Conservation (phyloP, 192 early-diverging fungal species). For the Bifiguratus adelaidae region DNA sequence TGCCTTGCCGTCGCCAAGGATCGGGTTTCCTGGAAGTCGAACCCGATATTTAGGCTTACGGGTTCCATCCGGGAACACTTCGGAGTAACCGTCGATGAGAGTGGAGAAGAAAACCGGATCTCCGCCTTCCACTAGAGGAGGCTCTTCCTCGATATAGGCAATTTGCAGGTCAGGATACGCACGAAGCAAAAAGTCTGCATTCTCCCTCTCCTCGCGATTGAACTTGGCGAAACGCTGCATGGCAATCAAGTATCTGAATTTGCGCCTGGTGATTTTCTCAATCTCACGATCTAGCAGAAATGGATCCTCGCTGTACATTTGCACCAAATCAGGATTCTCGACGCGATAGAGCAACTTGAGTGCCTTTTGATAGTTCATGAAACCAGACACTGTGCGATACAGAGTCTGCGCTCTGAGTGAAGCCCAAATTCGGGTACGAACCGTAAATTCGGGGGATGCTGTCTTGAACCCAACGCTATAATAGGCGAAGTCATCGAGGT, state of each 20-base stretch:
- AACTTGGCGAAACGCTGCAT: slow-evolving; percentile 79
- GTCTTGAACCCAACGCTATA: slow-evolving; percentile 76
- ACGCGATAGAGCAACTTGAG: slow-evolving; percentile 74
- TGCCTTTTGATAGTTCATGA: slow-evolving; percentile 83
- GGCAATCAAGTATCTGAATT: slow-evolving; percentile 73
- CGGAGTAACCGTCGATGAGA: slow-evolving; percentile 72
- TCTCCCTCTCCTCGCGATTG: slow-evolving; percentile 66
- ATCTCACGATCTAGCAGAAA: slow-evolving; percentile 59
- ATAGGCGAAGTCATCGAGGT: slow-evolving; percentile 70
- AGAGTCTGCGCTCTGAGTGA: slow-evolving; percentile 80
- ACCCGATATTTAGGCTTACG: slow-evolving; percentile 72
- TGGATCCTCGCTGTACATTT: slow-evolving; percentile 47
- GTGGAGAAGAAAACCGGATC: slow-evolving; percentile 42
- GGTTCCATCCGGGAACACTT: slow-evolving; percentile 49
- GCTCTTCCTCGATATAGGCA: slow-evolving; percentile 65
- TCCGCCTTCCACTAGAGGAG: slow-evolving; percentile 40
- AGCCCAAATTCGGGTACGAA: slow-evolving; percentile 85
- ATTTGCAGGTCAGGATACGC: slow-evolving; percentile 74
- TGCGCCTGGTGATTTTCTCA: slow-evolving; percentile 55
- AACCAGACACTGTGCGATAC: slow-evolving; percentile 77
- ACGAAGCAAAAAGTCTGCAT: slow-evolving; percentile 61
- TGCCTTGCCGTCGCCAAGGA: slow-evolving; percentile 87
- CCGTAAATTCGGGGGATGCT: slow-evolving; percentile 65
- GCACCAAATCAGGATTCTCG: slow-evolving; percentile 64
- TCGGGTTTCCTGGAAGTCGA: slow-evolving; percentile 73